Evolutionary conservation across 495 filamentous ascomycete genomes (phyloP), one percentile per base, ranked within the genome.

Genomic region (Lophiostoma macrostomum): DNA sequence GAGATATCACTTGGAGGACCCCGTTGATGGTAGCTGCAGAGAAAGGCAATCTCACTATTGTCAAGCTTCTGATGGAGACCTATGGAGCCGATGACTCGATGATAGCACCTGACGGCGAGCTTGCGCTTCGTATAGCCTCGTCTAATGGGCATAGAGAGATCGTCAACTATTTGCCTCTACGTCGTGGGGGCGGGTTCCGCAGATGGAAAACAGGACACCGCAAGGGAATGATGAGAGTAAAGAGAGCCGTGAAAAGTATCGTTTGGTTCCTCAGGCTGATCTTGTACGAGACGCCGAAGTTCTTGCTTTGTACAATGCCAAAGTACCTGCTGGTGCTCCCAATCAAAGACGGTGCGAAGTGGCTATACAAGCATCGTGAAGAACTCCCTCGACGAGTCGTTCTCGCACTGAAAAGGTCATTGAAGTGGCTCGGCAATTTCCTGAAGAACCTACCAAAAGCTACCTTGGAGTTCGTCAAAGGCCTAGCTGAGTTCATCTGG

Each of bases 271-370:
- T 54, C 6, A 37, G 54, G 42, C 57, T 68, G 8, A 56, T 70
- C 10, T 19, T 65, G 13, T 71, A 57, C 56, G 31, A 53, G 5
- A 29, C 68, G 0, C 69, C 66, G n/a, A 65, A 55, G 53, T 69
- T 68, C 24, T 44, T 69, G 5, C 3, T 69, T 4, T 73, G 63
- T 61, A 50, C 27, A 2, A 10, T 60, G 18, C 67, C 68, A 3
- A 72, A 68, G 45, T 41, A 70, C 28, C 23, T 58, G 16, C 41
- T 75, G 14, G 55, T 73, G 5, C 6, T 51, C 39, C 67, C 70
- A 14, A 0, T 61, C 3, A 11, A 3, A 16, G 57, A 63, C 18
- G 25, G 36, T 8, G 36, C 34, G 2, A 52, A 35, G 54, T 73
- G 59, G 23, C 58, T 58, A 11, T 67, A 68, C 62, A 29, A 56